Base-by-base conservation (phyloP, 345 rosid genomes). In the Salix exigua region DNA sequence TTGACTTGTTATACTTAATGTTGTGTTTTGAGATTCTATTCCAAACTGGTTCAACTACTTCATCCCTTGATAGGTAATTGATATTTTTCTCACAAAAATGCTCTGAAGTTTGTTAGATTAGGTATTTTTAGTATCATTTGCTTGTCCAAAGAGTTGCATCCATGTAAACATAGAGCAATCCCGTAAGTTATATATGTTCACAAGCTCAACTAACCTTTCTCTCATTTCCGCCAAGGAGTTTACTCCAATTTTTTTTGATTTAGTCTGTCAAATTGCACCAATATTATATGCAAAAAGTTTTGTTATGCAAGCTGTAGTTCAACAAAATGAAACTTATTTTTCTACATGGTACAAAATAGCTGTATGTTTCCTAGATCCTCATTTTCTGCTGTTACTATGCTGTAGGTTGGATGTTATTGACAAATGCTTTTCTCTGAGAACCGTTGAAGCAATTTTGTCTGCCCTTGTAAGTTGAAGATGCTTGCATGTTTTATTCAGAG, bases 391-490 rank as follows among this genome's bases (percentile, higher is more conserved):
- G 61, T 69, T 60, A 19, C 60, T 77, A 80, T 72, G 72, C 67
- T 44, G 73, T 89, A 95, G 99, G 85, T 84, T 89, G 82, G 93
- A 87, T 88, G 83, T 91, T 60, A 90, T 95, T 44, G 87, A 89
- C 64, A 86, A 83, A 78, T 92, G 99, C 83, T 95, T 93, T 83
- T 90, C 91, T 10, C 80, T 68, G 78, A 90, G 83, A 83, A 93
- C 94, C 4, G 87, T 89, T 51, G 94, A 95, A 80, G 94, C 88
- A n/a, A 95, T 95, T 75, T 77, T 95, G 82, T 82, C 85, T 82
- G 87, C 98, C 73, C 94, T 90, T 75, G 97, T 93, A 86, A 85
- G 97, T 81, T 71, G 37, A 12, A 62, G n/a, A n/a, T 62, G 26
- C 68, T 61, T 13, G 74, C 37, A 74, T 21, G 48, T 33, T 66